phyloP scores from a whole-genome alignment of 805 yeast genomes.

The Pichia gijzeniarum region DNA sequence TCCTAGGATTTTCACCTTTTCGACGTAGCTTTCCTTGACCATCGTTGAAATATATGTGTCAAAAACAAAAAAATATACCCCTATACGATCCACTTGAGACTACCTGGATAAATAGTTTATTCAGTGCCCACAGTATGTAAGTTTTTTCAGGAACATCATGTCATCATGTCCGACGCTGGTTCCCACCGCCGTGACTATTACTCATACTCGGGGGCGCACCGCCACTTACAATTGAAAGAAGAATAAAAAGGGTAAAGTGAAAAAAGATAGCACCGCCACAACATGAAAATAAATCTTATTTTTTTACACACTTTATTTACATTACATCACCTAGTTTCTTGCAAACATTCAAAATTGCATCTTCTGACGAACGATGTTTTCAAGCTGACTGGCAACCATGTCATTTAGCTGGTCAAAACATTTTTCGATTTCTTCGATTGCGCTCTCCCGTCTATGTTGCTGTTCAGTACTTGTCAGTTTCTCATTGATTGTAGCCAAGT shows the following conservation, averaged over 20 bases:
- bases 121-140: too few species aligned
- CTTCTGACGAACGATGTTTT: neutral
- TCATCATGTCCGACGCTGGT: neutral
- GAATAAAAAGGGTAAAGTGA: too few species aligned
- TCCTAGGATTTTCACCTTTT: constrained; percentile 73
- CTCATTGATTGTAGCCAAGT: neutral
- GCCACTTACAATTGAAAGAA: neutral
- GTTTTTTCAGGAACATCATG: neutral
- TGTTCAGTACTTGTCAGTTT: neutral
- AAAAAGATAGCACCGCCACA: neutral
- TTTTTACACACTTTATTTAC: neutral
- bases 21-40: constrained; percentile 22
- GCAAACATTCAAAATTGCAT: neutral
- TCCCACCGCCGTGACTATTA: neutral
- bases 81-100: too few species aligned
- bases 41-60: constrained; percentile 4
- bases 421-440: neutral
- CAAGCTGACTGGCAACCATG: neutral
- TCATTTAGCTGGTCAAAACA: constrained; percentile 1
- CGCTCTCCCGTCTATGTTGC: neutral
- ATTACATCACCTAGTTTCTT: neutral
- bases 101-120: too few species aligned
- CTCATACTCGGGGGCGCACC: neutral
- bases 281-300: neutral
- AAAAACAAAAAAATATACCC: too few species aligned